Percentiles rank a stretch among this genome's conserved stretches.
Evolutionary conservation across 2,329 filamentous ascomycete species (phyloP).

Genomic region (Penicillium sp.): DNA sequence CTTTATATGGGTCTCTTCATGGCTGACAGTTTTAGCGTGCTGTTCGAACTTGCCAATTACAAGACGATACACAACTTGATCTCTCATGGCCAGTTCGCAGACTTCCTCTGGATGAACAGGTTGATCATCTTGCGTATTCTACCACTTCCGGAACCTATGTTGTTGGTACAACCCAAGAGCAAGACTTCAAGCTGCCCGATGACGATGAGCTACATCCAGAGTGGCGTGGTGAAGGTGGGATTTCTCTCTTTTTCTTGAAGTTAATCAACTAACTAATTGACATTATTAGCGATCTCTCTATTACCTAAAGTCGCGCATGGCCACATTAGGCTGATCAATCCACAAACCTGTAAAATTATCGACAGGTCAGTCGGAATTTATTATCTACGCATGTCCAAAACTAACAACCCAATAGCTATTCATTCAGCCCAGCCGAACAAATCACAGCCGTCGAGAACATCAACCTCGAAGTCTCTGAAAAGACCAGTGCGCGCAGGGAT

Average conservation of each 20-base stretch:
- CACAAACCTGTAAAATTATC: slow-evolving; percentile 72
- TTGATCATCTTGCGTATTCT: slow-evolving; percentile 73
- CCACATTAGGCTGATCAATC: slow-evolving; percentile 72
- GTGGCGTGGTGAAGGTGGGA: slow-evolving; percentile 65
- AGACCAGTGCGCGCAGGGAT: slow-evolving; percentile 78
- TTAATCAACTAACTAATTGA: slow-evolving; percentile 8
- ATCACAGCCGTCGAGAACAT: slow-evolving; percentile 79
- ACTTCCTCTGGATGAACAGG: slow-evolving; percentile 64
- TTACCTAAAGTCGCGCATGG: slow-evolving; percentile 68
- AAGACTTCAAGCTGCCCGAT: slow-evolving; percentile 77
- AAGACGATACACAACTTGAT: slow-evolving; percentile 65
- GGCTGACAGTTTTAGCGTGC: slow-evolving; percentile 49
- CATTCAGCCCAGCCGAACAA: slow-evolving; percentile 70
- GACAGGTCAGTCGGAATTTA: slow-evolving; percentile 51
- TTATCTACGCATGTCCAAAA: not conserved
- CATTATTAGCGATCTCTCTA: slow-evolving; percentile 46
- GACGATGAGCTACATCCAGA: slow-evolving; percentile 81
- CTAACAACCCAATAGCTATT: slow-evolving; percentile 42
- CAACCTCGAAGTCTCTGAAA: slow-evolving; percentile 84
- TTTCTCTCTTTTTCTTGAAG: slow-evolving; percentile 12
- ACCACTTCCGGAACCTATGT: slow-evolving; percentile 70
- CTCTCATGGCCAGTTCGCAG: slow-evolving; percentile 73
- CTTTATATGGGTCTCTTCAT: not conserved
- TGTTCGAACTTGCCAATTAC: slow-evolving; percentile 70
- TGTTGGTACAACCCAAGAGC: slow-evolving; percentile 63